Percentiles rank a stretch among this genome's conserved stretches.
Conservation (phyloP, 2,329 filamentous ascomycete genomes). For the Seiridium cupressi region DNA sequence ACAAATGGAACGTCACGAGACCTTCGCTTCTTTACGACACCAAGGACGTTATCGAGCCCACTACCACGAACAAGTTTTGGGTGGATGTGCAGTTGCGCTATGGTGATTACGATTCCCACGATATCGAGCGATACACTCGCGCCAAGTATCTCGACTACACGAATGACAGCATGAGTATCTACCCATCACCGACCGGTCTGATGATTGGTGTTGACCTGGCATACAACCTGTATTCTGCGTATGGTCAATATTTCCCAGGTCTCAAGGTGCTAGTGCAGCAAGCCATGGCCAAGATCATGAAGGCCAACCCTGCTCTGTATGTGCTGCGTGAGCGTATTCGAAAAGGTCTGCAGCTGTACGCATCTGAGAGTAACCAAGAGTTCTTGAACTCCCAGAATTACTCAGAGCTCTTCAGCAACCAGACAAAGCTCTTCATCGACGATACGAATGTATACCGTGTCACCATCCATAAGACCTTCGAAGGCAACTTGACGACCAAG, state of each 20-base stretch:
- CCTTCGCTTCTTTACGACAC: conserved; percentile 94
- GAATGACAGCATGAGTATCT: conserved; percentile 97
- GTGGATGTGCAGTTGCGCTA: conserved; percentile 95
- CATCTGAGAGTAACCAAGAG: conserved; percentile 97
- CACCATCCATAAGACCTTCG: conserved; percentile 99
- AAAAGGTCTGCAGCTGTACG: conserved; percentile 96
- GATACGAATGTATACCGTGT: conserved; percentile 99
- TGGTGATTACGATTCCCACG: conserved; percentile 97
- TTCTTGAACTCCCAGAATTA: conserved; percentile 99
- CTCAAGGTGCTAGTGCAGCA: conserved; percentile 94
- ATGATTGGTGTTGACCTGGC: conserved; percentile 98
- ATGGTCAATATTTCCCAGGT: conserved; percentile 97
- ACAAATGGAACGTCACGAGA: conserved; percentile 97
- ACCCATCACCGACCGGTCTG: conserved; percentile 91
- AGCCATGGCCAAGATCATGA: conserved; percentile 99
- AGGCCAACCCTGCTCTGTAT: conserved; percentile 95
- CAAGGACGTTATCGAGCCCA: conserved; percentile 91
- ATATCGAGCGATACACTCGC: conserved; percentile 95
- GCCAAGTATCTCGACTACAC: conserved; percentile 99
- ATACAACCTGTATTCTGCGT: conserved; percentile 97
- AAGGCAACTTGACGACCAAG: conserved; percentile 98
- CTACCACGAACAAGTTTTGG: conserved; percentile 99
- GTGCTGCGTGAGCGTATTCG: conserved; percentile 96
- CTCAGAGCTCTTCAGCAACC: conserved; percentile 97
- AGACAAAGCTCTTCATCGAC: conserved; percentile 98